Base-by-base conservation (phyloP, 1,284 basidiomycete genomes). In the Flammula alnicola region DNA sequence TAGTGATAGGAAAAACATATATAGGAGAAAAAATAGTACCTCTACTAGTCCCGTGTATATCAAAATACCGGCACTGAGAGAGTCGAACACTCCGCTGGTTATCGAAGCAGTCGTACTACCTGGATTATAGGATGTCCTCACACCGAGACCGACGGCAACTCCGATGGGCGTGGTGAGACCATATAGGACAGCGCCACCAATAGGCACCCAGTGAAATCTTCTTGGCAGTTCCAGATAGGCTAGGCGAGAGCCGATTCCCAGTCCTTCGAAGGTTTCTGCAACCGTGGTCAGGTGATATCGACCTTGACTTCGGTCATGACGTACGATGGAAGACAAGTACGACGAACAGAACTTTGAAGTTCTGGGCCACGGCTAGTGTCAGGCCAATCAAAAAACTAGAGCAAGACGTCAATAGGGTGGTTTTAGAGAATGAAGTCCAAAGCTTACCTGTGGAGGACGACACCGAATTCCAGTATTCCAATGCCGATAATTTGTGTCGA, bases 21-120 rank as follows among this genome's bases (percentile, higher is more conserved):
- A 29, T 30, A 11, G 45, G 12, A 38, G 29, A 17, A 47, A 4
- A 42, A 30, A 20, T 60, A 68, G n/a, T 60, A 88, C 84, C 82
- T 96, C 93, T 23, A 95, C 93, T 22, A 95, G 75, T 44, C 89
- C 94, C 0, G 95, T 96, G 70, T 96, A 98, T 11, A 96, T 74
- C 47, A 98, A 70, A 62, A 98, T 93, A 3, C 95, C 95, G 0
- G 92, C 81, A 49, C 91, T 94, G 37, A 93, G 70, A 8, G 93
- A 80, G 64, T 98, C 94, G 60, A 98, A 77, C 1, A 91, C 72
- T 17, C 95, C 95, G 49, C 84, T 85, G 54, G 93, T 87, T 55
- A 95, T 88, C 43, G 80, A 84, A 3, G 91, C 89, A 0, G 78
- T 87, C 0, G 84, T 71, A 49, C 83, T 85, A 47, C 76, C 82